A percentile compares a stretch with the other conserved stretches of the same genome.
These are phyloP conservation scores for Phytopythium ostracodes DNA, from an alignment of 352 stramenopile genomes.

Conservation along the genomic window DNA sequence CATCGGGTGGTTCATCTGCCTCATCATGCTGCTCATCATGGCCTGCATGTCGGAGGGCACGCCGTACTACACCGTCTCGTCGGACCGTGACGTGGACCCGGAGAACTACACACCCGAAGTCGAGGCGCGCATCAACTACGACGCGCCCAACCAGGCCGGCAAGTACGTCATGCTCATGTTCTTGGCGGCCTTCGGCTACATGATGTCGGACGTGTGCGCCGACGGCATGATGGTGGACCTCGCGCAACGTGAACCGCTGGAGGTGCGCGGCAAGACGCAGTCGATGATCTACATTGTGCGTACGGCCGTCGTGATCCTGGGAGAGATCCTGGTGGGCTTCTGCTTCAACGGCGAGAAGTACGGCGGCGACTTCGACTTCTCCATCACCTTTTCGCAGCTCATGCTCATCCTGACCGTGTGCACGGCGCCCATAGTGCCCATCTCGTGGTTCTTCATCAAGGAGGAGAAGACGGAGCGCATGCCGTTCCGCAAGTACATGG, in stretches of 20 bases:
- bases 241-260: constrained; percentile 28
- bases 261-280: constrained; percentile 26
- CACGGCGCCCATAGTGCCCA: constrained; percentile 13
- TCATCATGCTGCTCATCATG: constrained; percentile 43
- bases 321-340: too few relatives aligned
- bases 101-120: constrained; percentile 31
- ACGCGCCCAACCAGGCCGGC: constrained; percentile 11
- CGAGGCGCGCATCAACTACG: constrained; percentile 13
- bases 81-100: constrained; percentile 18
- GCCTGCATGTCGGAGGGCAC: constrained; percentile 20
- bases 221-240: constrained; percentile 32
- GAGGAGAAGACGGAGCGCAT: constrained; percentile 15
- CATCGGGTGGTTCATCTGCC: constrained; percentile 41
- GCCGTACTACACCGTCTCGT: constrained; percentile 40
- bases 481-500: constrained; percentile 8
- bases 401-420: too few relatives aligned
- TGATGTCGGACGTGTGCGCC: constrained; percentile 34
- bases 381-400: too few relatives aligned
- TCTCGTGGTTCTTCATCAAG: constrained; percentile 24
- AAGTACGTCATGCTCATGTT: constrained; percentile 36
- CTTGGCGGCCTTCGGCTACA: constrained; percentile 38
- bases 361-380: too few relatives aligned
- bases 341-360: too few relatives aligned
- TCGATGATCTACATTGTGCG: too few relatives aligned
- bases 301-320: too few relatives aligned